Conservation (phyloP, 1,284 basidiomycete genomes). For the Microstroma glucosiphilum region DNA sequence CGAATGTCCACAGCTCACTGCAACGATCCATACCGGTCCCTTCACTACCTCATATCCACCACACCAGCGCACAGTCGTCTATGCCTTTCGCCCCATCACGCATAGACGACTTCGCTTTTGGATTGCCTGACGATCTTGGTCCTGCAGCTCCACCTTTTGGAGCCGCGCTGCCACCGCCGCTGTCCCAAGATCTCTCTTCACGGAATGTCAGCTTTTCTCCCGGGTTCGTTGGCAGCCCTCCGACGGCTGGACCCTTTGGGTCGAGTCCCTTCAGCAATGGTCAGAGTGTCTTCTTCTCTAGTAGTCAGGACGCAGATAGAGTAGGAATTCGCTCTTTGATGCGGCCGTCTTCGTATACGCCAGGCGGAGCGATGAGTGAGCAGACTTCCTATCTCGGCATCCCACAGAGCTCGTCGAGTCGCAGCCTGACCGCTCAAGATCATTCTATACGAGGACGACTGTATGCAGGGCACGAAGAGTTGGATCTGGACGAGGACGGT, state of each 20-base stretch:
- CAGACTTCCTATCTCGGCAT: not conserved
- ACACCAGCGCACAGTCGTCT: not conserved
- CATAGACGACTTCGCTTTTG: slow-evolving; percentile 64
- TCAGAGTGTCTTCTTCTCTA: slow-evolving; percentile 41
- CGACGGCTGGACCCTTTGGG: slow-evolving; percentile 32
- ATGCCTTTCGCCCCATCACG: not conserved
- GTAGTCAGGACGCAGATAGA: slow-evolving; percentile 33
- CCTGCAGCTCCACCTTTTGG: not conserved
- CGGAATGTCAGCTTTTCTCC: not conserved
- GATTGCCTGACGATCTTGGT: slow-evolving; percentile 56
- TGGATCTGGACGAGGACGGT: slow-evolving; percentile 18
- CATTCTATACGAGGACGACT: not conserved
- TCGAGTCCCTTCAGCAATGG: slow-evolving; percentile 42
- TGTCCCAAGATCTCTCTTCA: too few species aligned
- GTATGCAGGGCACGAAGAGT: slow-evolving; percentile 19
- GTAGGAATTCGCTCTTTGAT: slow-evolving; percentile 25
- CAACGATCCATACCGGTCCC: too few species aligned
- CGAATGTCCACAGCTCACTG: too few species aligned
- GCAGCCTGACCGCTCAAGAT: not conserved
- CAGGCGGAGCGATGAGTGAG: too few species aligned
- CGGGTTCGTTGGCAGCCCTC: slow-evolving; percentile 54
- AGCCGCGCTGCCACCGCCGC: not conserved
- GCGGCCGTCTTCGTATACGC: slow-evolving; percentile 9
- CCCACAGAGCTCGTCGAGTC: not conserved
- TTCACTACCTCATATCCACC: not conserved